These are phyloP conservation scores for Colletotrichum filicis DNA, from an alignment of 2,329 filamentous ascomycete species.

Conservation along the genomic window DNA sequence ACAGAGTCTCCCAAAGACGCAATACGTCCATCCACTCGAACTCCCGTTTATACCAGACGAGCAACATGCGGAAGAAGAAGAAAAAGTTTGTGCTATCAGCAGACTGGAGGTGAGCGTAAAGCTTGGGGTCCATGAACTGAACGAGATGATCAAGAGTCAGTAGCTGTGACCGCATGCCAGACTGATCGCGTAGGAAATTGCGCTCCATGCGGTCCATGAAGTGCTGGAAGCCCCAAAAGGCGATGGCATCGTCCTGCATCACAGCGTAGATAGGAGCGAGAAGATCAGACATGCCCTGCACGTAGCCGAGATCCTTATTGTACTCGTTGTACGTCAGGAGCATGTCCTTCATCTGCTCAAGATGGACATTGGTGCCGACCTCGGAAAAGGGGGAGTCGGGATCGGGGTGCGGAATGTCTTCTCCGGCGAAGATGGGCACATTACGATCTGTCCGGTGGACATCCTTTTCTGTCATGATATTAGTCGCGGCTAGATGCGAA, in stretches of 20 bases:
- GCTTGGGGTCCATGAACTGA: constrained; percentile 94
- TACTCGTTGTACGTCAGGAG: constrained; percentile 98
- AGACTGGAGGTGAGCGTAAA: constrained; percentile 89
- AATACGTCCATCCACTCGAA: constrained; percentile 91
- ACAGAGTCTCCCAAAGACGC: constrained; percentile 89
- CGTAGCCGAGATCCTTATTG: constrained; percentile 94
- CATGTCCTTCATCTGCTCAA: constrained; percentile 99
- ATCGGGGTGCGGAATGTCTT: constrained; percentile 96
- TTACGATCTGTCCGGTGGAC: constrained; percentile 96
- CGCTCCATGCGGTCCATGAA: constrained; percentile 99
- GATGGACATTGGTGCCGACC: constrained; percentile 92
- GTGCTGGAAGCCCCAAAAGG: constrained; percentile 94
- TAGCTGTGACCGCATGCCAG: constrained; percentile 93
- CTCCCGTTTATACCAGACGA: constrained; percentile 99
- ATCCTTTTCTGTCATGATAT: constrained; percentile 81
- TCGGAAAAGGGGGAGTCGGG: constrained; percentile 95
- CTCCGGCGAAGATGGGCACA: constrained; percentile 94
- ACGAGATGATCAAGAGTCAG: constrained; percentile 93
- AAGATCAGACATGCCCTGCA: constrained; percentile 98
- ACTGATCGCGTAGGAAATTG: constrained; percentile 95
- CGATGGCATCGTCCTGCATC: constrained; percentile 95
- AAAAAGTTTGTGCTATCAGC: constrained; percentile 99
- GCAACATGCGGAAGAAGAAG: constrained; percentile 99
- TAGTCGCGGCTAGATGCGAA: constrained; percentile 37
- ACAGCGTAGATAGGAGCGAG: constrained; percentile 96